Evolutionary conservation across 106 monocot genomes (phyloP).

Genomic region (Allium fistulosum): DNA sequence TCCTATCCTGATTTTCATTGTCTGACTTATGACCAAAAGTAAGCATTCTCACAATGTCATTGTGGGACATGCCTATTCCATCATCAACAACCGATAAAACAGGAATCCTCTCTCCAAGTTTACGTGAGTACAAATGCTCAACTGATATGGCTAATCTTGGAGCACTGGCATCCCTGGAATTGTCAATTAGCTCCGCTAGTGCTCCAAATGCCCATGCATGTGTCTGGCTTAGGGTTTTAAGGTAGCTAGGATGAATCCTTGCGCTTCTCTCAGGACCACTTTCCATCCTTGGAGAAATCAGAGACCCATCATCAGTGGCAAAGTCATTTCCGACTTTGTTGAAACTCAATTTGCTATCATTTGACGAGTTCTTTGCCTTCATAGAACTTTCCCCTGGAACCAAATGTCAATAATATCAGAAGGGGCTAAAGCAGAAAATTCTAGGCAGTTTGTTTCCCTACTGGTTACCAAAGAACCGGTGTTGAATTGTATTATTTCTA

Average conservation of each 20-base stretch:
- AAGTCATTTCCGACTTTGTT: too few relatives aligned
- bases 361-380: too few relatives aligned
- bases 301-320: too few relatives aligned
- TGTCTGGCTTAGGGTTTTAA: conserved; percentile 43
- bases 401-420: too few relatives aligned
- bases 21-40: conserved; percentile 54
- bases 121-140: conserved; percentile 42
- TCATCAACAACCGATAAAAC: conserved; percentile 67
- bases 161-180: conserved; percentile 53
- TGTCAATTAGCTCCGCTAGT: conserved; percentile 57
- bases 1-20: conserved; percentile 23
- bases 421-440: too few relatives aligned
- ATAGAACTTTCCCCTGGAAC: too few relatives aligned
- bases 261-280: neutral
- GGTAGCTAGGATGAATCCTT: conserved; percentile 24
- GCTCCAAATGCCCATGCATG: conserved; percentile 67
- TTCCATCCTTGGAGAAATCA: neutral
- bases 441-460: too few relatives aligned
- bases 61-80: conserved; percentile 61
- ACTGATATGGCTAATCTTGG: conserved; percentile 57
- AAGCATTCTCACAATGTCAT: conserved; percentile 63
- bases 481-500: too few relatives aligned
- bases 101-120: conserved; percentile 35
- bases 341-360: too few relatives aligned
- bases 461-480: too few relatives aligned